A percentile compares a stretch with the other conserved stretches of the same genome.
Evolutionary conservation across 2,329 filamentous ascomycete genomes (phyloP).

Genomic region (Cladophialophora exuberans): DNA sequence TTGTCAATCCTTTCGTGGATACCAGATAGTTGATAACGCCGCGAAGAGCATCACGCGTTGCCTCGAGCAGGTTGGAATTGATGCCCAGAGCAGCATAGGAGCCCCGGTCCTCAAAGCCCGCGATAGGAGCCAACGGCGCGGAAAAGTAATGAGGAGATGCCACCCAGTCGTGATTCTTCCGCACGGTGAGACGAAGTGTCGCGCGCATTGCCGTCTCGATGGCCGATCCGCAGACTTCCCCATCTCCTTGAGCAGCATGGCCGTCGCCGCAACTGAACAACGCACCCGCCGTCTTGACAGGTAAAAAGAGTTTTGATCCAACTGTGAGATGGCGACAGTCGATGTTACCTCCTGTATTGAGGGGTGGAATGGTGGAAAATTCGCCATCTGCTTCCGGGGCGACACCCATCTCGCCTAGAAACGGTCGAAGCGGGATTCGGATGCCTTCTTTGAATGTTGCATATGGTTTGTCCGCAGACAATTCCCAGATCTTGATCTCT

Average conservation of each 20-base stretch:
- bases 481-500: constrained; percentile 54
- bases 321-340: constrained; percentile 56
- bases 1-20: constrained; percentile 49
- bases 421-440: constrained; percentile 54
- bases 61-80: constrained; percentile 52
- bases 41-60: constrained; percentile 53
- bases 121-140: constrained; percentile 30
- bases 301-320: constrained; percentile 54
- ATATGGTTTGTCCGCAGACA: constrained; percentile 42
- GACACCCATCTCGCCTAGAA: constrained; percentile 58
- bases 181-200: constrained; percentile 52
- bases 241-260: constrained; percentile 59
- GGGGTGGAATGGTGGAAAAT: constrained; percentile 56
- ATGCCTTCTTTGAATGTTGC: constrained; percentile 54
- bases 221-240: constrained; percentile 60
- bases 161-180: constrained; percentile 52
- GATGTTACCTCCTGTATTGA: constrained; percentile 58
- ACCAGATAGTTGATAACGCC: constrained; percentile 56
- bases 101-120: constrained; percentile 39
- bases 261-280: constrained; percentile 60
- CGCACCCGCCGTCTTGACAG: constrained; percentile 54
- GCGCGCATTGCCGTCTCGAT: constrained; percentile 59
- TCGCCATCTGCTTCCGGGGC: constrained; percentile 51
- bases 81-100: constrained; percentile 55
- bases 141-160: constrained; percentile 55